phyloP scores from a whole-genome alignment of 2,329 filamentous ascomycete species.

The Alternaria alternata region DNA sequence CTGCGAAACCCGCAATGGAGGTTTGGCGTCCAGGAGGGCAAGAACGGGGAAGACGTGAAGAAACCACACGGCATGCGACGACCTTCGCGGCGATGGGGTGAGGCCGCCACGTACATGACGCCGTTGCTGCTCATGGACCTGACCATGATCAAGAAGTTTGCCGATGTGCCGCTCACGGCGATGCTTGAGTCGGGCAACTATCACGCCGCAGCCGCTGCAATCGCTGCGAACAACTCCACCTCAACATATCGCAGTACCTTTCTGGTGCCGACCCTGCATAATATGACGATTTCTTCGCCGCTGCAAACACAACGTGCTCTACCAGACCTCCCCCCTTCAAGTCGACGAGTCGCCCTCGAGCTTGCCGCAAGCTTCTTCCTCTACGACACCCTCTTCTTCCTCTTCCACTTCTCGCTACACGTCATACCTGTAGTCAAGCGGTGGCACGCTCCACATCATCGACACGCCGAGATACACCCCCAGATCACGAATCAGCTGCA shows the following conservation, averaged over 20 bases:
- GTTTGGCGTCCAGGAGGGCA: neutral
- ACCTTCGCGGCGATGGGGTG: neutral
- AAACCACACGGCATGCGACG: conserved; percentile 3
- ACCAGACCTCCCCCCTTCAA: neutral
- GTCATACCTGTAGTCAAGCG: neutral
- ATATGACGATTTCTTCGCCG: conserved; percentile 1
- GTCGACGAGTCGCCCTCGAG: neutral
- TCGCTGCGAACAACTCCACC: neutral
- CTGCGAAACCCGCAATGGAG: neutral
- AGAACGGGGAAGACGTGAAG: neutral
- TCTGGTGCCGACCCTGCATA: neutral
- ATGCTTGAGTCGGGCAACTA: conserved; percentile 3
- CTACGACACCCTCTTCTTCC: neutral
- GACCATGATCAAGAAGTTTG: conserved; percentile 5
- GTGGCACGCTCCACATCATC: conserved; percentile 3
- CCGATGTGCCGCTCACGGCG: neutral
- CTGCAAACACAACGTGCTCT: conserved; percentile 2
- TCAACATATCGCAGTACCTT: neutral
- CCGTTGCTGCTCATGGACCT: neutral
- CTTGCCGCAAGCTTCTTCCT: conserved; percentile 1
- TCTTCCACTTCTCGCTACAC: neutral
- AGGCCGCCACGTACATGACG: neutral
- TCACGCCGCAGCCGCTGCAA: neutral
- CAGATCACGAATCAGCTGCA: conserved; percentile 1
- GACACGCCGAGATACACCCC: conserved; percentile 6